These are phyloP conservation scores for Casuarina cunninghamiana DNA, from an alignment of 306 rosid genomes.

Conservation along the genomic window DNA sequence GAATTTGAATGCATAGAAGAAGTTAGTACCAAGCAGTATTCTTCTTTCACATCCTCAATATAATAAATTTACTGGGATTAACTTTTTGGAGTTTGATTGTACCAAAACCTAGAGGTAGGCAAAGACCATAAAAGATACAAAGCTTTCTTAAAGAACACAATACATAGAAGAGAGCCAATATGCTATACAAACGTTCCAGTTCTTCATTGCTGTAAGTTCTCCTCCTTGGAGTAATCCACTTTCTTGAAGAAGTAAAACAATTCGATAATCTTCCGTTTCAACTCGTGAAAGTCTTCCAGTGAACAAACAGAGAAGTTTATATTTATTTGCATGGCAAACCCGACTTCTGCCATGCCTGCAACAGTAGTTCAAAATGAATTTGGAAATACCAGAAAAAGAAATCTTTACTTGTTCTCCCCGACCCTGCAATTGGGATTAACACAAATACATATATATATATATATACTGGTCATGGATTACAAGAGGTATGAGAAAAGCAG, in stretches of 20 bases:
- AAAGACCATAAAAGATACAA: neutral
- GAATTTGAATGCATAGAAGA: neutral
- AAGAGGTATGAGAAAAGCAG: neutral
- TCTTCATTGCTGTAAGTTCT: neutral
- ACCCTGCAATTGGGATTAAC: no score
- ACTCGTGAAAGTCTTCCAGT: neutral
- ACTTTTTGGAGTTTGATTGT: neutral
- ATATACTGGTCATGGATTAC: no score
- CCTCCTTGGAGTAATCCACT: neutral
- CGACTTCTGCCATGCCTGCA: neutral
- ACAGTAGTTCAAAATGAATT: neutral
- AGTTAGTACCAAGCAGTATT: neutral
- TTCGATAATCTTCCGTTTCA: slow-evolving; percentile 1
- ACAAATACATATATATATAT: neutral
- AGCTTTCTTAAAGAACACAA: neutral
- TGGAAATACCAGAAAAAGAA: neutral
- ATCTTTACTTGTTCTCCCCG: neutral
- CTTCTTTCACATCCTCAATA: neutral
- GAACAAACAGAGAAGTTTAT: neutral
- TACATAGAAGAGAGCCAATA: neutral
- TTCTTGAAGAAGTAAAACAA: neutral
- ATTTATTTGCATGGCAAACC: slow-evolving; percentile 1
- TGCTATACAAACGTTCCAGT: neutral
- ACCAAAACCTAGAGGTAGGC: neutral
- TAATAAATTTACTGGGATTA: neutral